phyloP scores from a whole-genome alignment of 306 rosid genomes.

The Arachis hypogaea region DNA sequence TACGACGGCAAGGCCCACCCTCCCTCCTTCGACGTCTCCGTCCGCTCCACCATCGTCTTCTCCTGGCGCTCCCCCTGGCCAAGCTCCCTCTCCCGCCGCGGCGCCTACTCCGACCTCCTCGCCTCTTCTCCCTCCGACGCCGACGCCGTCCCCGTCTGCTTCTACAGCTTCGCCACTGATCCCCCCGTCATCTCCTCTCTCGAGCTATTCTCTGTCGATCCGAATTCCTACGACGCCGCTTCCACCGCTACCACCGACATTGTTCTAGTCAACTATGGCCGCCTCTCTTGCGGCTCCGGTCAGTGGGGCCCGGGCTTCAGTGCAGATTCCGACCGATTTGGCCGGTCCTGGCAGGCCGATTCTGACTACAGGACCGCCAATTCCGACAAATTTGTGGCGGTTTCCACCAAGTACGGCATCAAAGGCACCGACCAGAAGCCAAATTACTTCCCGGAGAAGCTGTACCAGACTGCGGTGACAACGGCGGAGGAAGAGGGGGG shows the following conservation, averaged over 20 bases:
- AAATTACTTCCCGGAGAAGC: slow-evolving; percentile 73
- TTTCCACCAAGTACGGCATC: slow-evolving; percentile 51
- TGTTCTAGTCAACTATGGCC: slow-evolving; percentile 79
- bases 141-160: slow-evolving; percentile 70
- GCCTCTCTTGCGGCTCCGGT: slow-evolving; percentile 71
- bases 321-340: slow-evolving; percentile 68
- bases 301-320: slow-evolving; percentile 94
- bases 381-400: background rate
- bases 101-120: slow-evolving; percentile 89
- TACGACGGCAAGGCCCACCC: slow-evolving; percentile 90
- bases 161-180: slow-evolving; percentile 90
- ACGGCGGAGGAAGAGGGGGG: slow-evolving; percentile 45
- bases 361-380: slow-evolving; percentile 27
- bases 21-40: slow-evolving; percentile 86
- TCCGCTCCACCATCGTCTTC: slow-evolving; percentile 75
- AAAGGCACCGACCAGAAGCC: slow-evolving; percentile 64
- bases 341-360: slow-evolving; percentile 91
- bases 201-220: slow-evolving; percentile 69
- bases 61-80: slow-evolving; percentile 95
- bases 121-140: slow-evolving; percentile 49
- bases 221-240: slow-evolving; percentile 59
- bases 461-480: slow-evolving; percentile 68
- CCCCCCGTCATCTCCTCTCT: slow-evolving; percentile 82
- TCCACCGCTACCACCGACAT: slow-evolving; percentile 26
- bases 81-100: slow-evolving; percentile 56